Conservation (phyloP, 208 protist genomes). For the Herpetomonas tarakana region DNA sequence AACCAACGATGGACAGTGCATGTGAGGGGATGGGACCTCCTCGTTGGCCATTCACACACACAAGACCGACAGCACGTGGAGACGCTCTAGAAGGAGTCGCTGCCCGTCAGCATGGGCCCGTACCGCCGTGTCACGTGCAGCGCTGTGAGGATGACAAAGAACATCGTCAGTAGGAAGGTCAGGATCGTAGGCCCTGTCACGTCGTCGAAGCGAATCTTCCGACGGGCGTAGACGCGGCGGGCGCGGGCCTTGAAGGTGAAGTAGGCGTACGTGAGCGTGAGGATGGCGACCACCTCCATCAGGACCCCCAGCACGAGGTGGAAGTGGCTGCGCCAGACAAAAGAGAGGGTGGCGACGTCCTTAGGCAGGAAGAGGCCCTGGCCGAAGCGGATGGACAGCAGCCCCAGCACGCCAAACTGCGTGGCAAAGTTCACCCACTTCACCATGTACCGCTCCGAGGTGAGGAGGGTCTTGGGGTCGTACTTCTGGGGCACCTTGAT, state of each 20-base stretch:
- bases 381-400: constrained; percentile 74
- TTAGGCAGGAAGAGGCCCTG: constrained; percentile 59
- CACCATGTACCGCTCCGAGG: constrained; percentile 88
- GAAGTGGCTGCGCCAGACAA: constrained; percentile 64
- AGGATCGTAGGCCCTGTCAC: constrained; percentile 52
- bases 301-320: constrained; percentile 59
- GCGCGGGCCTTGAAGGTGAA: constrained; percentile 68
- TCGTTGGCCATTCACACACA: no score
- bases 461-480: constrained; percentile 87
- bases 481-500: constrained; percentile 90
- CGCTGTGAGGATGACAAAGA: constrained; percentile 38
- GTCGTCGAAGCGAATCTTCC: constrained; percentile 87
- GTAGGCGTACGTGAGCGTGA: constrained; percentile 73
- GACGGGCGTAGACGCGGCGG: constrained; percentile 75
- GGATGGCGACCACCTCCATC: constrained; percentile 46
- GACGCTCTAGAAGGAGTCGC: constrained; percentile 52
- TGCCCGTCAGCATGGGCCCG: constrained; percentile 80
- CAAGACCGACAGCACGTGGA: no score
- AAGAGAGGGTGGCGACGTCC: constrained; percentile 31
- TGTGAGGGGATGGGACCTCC: no score
- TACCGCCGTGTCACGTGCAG: constrained; percentile 70
- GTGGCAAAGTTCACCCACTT: constrained; percentile 79
- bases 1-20: no score
- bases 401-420: constrained; percentile 66
- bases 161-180: constrained; percentile 53